Conservation (phyloP, 2,329 filamentous ascomycete genomes). For the Aureobasidium sp. region DNA sequence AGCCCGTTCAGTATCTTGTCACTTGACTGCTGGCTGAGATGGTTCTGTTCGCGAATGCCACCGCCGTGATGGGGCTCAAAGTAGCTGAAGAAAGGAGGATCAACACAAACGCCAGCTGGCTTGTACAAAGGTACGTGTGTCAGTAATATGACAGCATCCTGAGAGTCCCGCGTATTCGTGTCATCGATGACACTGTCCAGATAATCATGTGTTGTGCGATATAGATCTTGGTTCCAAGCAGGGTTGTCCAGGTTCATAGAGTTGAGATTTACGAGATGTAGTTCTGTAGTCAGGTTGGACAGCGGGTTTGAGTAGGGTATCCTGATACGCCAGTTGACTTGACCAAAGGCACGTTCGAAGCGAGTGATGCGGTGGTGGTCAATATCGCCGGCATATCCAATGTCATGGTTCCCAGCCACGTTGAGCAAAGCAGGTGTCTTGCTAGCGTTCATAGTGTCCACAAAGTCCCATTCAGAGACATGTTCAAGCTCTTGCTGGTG, state of each 20-base stretch:
- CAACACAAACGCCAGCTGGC: slow-evolving; percentile 70
- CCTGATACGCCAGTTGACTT: slow-evolving; percentile 61
- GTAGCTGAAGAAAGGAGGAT: slow-evolving; percentile 76
- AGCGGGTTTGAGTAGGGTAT: slow-evolving; percentile 27
- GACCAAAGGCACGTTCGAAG: slow-evolving; percentile 81
- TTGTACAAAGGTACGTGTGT: slow-evolving; percentile 94
- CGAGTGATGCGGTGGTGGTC: slow-evolving; percentile 66
- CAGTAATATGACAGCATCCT: slow-evolving; percentile 71
- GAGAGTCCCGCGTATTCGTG: background rate
- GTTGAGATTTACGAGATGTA: slow-evolving; percentile 82
- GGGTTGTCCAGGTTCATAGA: slow-evolving; percentile 90
- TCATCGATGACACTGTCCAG: slow-evolving; percentile 16
- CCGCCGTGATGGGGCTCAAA: slow-evolving; percentile 56
- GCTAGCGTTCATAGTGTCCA: background rate
- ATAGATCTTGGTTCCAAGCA: slow-evolving; percentile 58
- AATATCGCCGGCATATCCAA: slow-evolving; percentile 91
- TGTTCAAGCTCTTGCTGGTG: slow-evolving; percentile 18
- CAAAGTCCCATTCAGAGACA: slow-evolving; percentile 15
- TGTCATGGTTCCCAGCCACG: slow-evolving; percentile 89
- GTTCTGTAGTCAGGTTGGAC: slow-evolving; percentile 50
- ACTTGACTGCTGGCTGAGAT: slow-evolving; percentile 67
- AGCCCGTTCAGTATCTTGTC: slow-evolving; percentile 71
- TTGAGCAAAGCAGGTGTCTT: slow-evolving; percentile 59
- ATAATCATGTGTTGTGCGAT: slow-evolving; percentile 62
- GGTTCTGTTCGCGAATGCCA: slow-evolving; percentile 87